Evolutionary conservation across 2,329 filamentous ascomycete genomes (phyloP).

Genomic region (Fusarium pseudonygamai): DNA sequence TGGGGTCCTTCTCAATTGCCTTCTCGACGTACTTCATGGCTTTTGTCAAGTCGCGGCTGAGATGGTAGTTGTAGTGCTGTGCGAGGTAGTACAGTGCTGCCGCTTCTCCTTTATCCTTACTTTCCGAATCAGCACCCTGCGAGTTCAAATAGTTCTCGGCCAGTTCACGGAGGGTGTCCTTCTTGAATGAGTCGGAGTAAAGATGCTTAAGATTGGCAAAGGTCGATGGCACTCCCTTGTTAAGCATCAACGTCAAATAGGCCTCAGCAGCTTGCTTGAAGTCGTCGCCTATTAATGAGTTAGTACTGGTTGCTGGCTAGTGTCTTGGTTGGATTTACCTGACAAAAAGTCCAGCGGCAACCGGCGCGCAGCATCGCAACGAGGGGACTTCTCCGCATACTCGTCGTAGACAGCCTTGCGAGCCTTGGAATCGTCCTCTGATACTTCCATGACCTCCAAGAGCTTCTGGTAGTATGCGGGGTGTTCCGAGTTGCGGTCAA

Average conservation of each 20-base stretch:
- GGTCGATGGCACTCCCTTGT: conserved; percentile 92
- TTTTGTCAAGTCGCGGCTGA: conserved; percentile 84
- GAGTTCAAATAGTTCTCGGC: conserved; percentile 81
- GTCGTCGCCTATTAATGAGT: conserved; percentile 68
- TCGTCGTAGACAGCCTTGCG: conserved; percentile 77
- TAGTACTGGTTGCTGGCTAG: conserved; percentile 13
- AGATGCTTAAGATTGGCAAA: conserved; percentile 97
- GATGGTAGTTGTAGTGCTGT: conserved; percentile 94
- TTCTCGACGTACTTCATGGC: conserved; percentile 85
- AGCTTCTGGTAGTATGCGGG: conserved; percentile 86
- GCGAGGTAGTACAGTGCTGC: conserved; percentile 92
- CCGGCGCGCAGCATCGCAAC: conserved; percentile 84
- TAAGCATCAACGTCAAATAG: conserved; percentile 86
- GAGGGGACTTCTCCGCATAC: conserved; percentile 82
- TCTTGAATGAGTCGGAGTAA: conserved; percentile 82
- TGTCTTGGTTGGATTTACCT: conserved; percentile 56
- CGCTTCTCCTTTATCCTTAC: conserved; percentile 70
- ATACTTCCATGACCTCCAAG: conserved; percentile 72
- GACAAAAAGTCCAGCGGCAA: conserved; percentile 90
- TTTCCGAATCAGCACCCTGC: conserved; percentile 59
- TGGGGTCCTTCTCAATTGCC: conserved; percentile 80
- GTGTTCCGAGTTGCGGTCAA: conserved; percentile 90
- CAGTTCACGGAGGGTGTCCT: conserved; percentile 76
- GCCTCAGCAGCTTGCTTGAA: conserved; percentile 81
- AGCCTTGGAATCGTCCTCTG: conserved; percentile 66